Evolutionary conservation across 257 asterid genomes (phyloP).

Genomic region (Scutellaria galericulata): DNA sequence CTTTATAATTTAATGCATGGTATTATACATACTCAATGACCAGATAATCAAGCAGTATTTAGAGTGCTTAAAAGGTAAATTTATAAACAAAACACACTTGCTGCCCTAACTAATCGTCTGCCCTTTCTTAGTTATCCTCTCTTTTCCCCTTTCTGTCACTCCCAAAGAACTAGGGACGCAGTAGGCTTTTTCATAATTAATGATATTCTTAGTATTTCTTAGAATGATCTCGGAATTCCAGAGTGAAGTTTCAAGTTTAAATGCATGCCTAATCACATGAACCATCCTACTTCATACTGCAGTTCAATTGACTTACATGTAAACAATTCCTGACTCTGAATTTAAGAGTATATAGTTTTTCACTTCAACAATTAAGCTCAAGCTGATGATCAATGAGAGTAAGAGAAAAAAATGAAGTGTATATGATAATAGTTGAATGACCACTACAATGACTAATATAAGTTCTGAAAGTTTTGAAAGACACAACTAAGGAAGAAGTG

Average conservation of each 20-base stretch:
- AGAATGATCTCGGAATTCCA: neutral
- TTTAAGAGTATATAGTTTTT: slow-evolving; percentile 8
- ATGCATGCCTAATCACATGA: slow-evolving; percentile 2
- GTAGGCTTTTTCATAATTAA: slow-evolving; percentile 3
- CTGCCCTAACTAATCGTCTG: neutral
- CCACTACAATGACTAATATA: slow-evolving; percentile 1
- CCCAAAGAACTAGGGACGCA: neutral
- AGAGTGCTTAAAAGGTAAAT: neutral
- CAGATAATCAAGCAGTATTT: neutral
- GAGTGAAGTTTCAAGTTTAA: neutral
- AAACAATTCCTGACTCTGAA: neutral
- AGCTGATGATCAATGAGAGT: slow-evolving; percentile 1
- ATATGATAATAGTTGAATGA: neutral
- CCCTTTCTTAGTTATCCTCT: slow-evolving; percentile 23
- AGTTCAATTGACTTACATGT: neutral
- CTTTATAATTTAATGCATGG: neutral
- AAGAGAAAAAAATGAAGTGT: slow-evolving; percentile 2
- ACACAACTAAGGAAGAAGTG: neutral
- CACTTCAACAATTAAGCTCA: slow-evolving; percentile 21
- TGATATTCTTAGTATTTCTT: neutral
- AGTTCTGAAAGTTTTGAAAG: neutral
- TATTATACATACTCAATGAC: neutral
- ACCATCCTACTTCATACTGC: slow-evolving; percentile 3
- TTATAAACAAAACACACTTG: slow-evolving; percentile 5
- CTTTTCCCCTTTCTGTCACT: neutral